These are phyloP conservation scores for Solanum peruvianum DNA, from an alignment of 257 asterid genomes.

Conservation along the genomic window DNA sequence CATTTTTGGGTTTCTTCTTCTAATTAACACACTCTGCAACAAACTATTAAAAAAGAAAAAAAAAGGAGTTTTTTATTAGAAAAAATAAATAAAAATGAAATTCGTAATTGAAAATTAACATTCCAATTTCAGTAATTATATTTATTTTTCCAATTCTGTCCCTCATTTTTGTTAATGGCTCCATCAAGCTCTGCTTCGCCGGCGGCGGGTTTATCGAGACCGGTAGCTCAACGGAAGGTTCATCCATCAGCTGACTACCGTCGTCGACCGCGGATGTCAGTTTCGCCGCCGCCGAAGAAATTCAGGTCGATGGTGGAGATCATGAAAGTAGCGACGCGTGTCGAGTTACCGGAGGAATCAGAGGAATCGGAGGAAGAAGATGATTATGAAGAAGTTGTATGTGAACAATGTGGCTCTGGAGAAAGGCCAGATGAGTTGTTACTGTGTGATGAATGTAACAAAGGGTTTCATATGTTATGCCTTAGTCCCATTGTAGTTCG, in stretches of 20 bases:
- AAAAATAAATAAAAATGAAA: background rate
- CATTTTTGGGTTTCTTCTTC: background rate
- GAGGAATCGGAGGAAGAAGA: background rate
- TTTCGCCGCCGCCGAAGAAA: constrained; percentile 14
- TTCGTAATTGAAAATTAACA: background rate
- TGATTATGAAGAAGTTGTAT: constrained; percentile 9
- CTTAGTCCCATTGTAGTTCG: constrained; percentile 66
- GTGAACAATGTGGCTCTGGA: constrained; percentile 74
- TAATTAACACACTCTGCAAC: background rate
- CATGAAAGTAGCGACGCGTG: constrained; percentile 48
- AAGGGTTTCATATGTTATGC: constrained; percentile 67
- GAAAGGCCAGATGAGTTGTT: constrained; percentile 50
- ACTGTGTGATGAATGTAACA: constrained; percentile 65
- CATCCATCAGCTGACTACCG: background rate
- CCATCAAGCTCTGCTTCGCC: constrained; percentile 7
- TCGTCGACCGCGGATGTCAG: background rate
- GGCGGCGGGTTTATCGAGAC: constrained; percentile 13
- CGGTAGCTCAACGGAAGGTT: constrained; percentile 14
- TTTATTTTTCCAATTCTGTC: constrained; percentile 10
- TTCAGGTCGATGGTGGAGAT: constrained; percentile 41
- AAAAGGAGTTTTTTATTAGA: background rate
- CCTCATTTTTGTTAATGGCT: background rate
- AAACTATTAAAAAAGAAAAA: background rate
- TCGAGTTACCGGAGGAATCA: background rate
- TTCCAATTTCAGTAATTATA: constrained; percentile 12